phyloP scores from a whole-genome alignment of 1,284 basidiomycete genomes.

The Pseudozyma tsukubaensis region DNA sequence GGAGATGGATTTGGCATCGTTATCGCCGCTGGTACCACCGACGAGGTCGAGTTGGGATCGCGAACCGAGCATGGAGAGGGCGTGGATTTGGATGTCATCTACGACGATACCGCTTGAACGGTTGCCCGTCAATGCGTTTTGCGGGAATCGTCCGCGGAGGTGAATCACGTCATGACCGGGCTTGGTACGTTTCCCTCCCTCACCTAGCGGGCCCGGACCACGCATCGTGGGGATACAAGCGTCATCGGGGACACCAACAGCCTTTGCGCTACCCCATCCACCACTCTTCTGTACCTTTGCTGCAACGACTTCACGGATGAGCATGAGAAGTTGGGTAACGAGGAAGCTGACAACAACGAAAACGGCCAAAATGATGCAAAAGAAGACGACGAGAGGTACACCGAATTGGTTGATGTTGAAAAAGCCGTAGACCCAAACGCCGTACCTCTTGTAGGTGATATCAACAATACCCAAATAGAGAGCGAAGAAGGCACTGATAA shows the following conservation, averaged over 20 bases:
- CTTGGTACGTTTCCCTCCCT: conserved; percentile 34
- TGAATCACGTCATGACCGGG: conserved; percentile 29
- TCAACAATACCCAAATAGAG: conserved; percentile 74
- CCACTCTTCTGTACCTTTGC: conserved; percentile 40
- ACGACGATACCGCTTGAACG: conserved; percentile 29
- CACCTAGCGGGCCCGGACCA: conserved; percentile 53
- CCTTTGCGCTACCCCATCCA: conserved; percentile 46
- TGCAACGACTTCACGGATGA: conserved; percentile 38
- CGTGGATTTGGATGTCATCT: conserved; percentile 29
- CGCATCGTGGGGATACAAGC: conserved; percentile 47
- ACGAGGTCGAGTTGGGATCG: conserved; percentile 1
- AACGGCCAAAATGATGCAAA: conserved; percentile 41
- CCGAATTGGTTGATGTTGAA: conserved; percentile 50
- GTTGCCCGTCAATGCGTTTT: conserved; percentile 19
- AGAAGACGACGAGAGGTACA: conserved; percentile 27
- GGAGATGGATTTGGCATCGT: conserved; percentile 8
- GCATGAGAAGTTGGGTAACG: conserved; percentile 43
- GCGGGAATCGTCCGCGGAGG: conserved; percentile 33
- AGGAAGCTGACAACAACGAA: conserved; percentile 43
- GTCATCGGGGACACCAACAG: conserved; percentile 43
- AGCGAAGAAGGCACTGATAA: conserved; percentile 73
- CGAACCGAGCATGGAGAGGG: conserved; percentile 12
- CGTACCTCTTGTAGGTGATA: conserved; percentile 40
- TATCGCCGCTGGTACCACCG: no score
- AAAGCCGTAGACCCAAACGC: conserved; percentile 49